Evolutionary conservation across 208 protist species (phyloP).

Genomic region (Leishmania gerbilli): DNA sequence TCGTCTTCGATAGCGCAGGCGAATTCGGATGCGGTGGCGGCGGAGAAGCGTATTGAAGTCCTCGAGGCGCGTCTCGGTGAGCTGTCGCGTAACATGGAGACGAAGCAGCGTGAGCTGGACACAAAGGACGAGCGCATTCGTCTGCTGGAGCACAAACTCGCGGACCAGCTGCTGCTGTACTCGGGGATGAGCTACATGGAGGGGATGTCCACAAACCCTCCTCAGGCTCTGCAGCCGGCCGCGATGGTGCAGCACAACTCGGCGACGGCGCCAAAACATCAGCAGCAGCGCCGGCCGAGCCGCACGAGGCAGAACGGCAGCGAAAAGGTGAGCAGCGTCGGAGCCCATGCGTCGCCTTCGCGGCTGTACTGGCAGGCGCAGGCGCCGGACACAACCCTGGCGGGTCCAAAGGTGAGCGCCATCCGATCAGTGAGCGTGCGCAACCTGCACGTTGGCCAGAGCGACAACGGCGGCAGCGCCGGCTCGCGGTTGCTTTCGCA

Average conservation of each 20-base stretch:
- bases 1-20: conserved; percentile 5
- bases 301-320: background rate
- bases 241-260: background rate
- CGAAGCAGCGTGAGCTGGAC: conserved; percentile 44
- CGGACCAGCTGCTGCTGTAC: conserved; percentile 57
- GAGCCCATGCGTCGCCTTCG: background rate
- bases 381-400: conserved; percentile 8
- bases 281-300: conserved; percentile 5
- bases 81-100: conserved; percentile 40
- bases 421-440: conserved; percentile 9
- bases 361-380: conserved; percentile 14
- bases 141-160: conserved; percentile 79
- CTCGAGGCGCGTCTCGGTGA: conserved; percentile 52
- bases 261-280: background rate
- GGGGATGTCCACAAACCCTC: background rate
- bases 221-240: background rate
- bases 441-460: background rate
- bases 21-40: conserved; percentile 12
- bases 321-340: background rate
- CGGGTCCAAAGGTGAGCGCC: conserved; percentile 1
- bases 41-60: conserved; percentile 25
- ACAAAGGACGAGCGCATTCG: conserved; percentile 76
- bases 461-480: background rate
- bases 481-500: background rate
- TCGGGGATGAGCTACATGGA: conserved; percentile 16